These are phyloP conservation scores for Monosporascus ibericus DNA, from an alignment of 2,329 filamentous ascomycete species.

Conservation along the genomic window DNA sequence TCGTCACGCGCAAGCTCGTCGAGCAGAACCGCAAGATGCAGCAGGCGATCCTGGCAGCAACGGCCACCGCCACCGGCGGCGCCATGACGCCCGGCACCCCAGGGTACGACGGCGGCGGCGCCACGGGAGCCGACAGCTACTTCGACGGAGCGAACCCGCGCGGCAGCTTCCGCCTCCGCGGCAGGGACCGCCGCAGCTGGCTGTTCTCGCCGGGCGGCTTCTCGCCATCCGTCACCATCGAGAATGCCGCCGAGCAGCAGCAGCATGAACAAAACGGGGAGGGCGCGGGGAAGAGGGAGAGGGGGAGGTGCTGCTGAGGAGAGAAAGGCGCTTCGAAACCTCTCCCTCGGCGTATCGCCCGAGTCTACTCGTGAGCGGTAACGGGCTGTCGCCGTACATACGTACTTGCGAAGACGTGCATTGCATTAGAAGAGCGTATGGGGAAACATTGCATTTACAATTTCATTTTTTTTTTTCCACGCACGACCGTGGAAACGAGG, in stretches of 20 bases:
- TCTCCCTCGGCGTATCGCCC: too few relatives aligned
- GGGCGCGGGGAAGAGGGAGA: slow-evolving; percentile 9
- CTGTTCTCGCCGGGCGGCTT: slow-evolving; percentile 47
- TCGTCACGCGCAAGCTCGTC: slow-evolving; percentile 56
- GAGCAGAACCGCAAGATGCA: slow-evolving; percentile 60
- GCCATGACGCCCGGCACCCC: slow-evolving; percentile 38
- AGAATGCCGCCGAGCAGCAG: slow-evolving; percentile 33
- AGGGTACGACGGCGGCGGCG: slow-evolving; percentile 33
- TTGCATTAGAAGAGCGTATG: too few relatives aligned
- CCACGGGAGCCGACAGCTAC: slow-evolving; percentile 29
- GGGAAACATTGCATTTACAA: too few relatives aligned
- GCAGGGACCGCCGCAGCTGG: slow-evolving; percentile 53
- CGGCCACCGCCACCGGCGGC: slow-evolving; percentile 37
- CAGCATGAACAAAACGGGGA: slow-evolving; percentile 13
- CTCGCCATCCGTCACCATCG: slow-evolving; percentile 44
- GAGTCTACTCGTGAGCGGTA: too few relatives aligned
- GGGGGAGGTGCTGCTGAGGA: slow-evolving; percentile 21
- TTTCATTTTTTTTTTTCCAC: too few relatives aligned
- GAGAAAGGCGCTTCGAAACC: background rate
- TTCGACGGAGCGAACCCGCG: slow-evolving; percentile 44
- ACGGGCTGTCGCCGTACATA: too few relatives aligned
- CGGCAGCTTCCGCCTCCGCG: slow-evolving; percentile 48
- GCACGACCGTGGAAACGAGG: too few relatives aligned
- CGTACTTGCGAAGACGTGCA: too few relatives aligned
- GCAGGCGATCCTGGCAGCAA: slow-evolving; percentile 51